These are phyloP conservation scores for Cordyceps javanica DNA, from an alignment of 2,329 filamentous ascomycete genomes.

Conservation along the genomic window DNA sequence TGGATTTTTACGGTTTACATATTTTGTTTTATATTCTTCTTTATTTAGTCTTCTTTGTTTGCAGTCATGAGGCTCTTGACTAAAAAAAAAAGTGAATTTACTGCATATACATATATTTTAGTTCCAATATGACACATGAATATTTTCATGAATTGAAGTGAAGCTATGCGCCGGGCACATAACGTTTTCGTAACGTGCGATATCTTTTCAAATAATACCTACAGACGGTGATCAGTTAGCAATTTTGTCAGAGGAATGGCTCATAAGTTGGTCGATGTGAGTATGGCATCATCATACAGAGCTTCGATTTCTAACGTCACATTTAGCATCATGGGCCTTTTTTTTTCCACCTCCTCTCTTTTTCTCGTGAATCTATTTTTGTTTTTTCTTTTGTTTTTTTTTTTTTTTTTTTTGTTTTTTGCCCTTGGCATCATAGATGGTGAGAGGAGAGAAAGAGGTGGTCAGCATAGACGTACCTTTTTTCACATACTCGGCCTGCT, in stretches of 20 bases:
- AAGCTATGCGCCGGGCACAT: conserved; percentile 45
- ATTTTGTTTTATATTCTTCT: neutral
- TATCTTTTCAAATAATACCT: conserved; percentile 93
- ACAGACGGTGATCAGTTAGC: conserved; percentile 14
- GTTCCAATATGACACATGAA: neutral
- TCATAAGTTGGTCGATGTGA: neutral
- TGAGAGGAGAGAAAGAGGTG: too few species aligned
- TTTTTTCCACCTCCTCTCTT: too few species aligned
- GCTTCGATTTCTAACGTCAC: conserved; percentile 73
- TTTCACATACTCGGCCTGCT: conserved; percentile 78
- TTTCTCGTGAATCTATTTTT: too few species aligned
- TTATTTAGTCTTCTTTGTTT: neutral
- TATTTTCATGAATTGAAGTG: too few species aligned
- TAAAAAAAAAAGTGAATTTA: neutral
- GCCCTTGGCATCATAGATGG: too few species aligned
- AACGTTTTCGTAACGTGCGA: conserved; percentile 75
- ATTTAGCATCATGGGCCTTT: neutral
- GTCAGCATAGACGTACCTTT: conserved; percentile 64
- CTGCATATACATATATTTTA: neutral
- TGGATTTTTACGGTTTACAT: too few species aligned
- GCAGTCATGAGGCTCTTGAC: neutral
- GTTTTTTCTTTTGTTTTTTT: too few species aligned
- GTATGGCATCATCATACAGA: conserved; percentile 62
- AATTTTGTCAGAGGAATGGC: too few species aligned
- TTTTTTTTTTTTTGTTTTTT: neutral